phyloP scores from a whole-genome alignment of 257 asterid species.

The Solanum habrochaites region DNA sequence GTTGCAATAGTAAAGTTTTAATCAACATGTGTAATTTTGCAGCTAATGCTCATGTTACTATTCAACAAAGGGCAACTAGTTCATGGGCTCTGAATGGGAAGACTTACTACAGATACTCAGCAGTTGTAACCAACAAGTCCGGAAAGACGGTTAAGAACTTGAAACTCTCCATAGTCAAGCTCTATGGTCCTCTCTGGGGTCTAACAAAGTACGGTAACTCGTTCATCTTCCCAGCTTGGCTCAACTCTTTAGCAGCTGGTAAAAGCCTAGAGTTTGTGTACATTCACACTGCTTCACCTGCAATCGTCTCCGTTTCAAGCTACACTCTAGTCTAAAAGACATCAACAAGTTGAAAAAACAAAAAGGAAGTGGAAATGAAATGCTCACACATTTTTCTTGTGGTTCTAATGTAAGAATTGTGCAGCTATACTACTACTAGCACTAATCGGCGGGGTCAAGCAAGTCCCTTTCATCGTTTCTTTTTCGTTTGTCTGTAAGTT shows the following conservation, averaged over 20 bases:
- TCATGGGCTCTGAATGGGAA: slow-evolving; percentile 65
- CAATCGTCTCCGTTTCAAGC: slow-evolving; percentile 62
- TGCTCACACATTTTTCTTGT: slow-evolving; percentile 15
- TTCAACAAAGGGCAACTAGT: slow-evolving; percentile 46
- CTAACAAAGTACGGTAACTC: slow-evolving; percentile 58
- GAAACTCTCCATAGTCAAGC: slow-evolving; percentile 52
- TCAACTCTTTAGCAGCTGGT: slow-evolving; percentile 59
- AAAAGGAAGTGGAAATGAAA: background rate
- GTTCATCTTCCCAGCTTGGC: slow-evolving; percentile 79
- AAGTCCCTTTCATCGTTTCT: background rate
- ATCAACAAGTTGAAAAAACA: background rate
- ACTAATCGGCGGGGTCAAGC: slow-evolving; percentile 3
- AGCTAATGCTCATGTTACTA: slow-evolving; percentile 21
- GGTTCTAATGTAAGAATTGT: slow-evolving; percentile 35
- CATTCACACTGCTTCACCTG: slow-evolving; percentile 78
- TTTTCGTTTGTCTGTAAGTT: slow-evolving; percentile 3
- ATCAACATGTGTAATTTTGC: slow-evolving; percentile 27
- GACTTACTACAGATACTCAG: slow-evolving; percentile 71
- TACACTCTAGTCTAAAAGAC: slow-evolving; percentile 46
- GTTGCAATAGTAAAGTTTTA: background rate
- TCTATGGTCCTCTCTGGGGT: slow-evolving; percentile 96
- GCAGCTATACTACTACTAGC: slow-evolving; percentile 47
- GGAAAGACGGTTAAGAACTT: slow-evolving; percentile 60
- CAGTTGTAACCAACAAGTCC: slow-evolving; percentile 63
- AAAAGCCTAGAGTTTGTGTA: slow-evolving; percentile 87